phyloP scores from a whole-genome alignment of 2,329 filamentous ascomycete genomes.

The Ploettnerulaceae sp. region DNA sequence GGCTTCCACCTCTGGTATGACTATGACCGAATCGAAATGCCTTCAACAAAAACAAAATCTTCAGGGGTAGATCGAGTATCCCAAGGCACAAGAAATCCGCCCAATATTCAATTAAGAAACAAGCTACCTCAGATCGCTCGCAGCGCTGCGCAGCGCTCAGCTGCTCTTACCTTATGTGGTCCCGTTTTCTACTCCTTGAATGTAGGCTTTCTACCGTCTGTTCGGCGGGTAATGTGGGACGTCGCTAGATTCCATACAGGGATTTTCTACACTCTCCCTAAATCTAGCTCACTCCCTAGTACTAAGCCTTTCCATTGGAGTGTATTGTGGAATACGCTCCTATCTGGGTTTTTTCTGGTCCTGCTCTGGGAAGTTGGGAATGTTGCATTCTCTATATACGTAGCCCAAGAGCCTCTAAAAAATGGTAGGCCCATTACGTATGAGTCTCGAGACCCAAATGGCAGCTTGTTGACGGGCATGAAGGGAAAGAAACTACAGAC shows the following conservation, averaged over 20 bases:
- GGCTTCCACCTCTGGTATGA: conserved; percentile 66
- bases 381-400: conserved; percentile 71
- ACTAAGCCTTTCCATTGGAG: conserved; percentile 53
- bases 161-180: conserved; percentile 40
- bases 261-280: conserved; percentile 70
- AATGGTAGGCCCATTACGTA: conserved; percentile 77
- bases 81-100: conserved; percentile 36
- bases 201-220: conserved; percentile 56
- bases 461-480: conserved; percentile 77
- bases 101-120: conserved; percentile 36
- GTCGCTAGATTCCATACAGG: conserved; percentile 66
- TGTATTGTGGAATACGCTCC: conserved; percentile 51
- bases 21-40: conserved; percentile 54
- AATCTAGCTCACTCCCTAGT: conserved; percentile 58
- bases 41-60: conserved; percentile 36
- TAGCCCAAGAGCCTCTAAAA: conserved; percentile 77
- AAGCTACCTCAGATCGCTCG: conserved; percentile 35
- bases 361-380: conserved; percentile 76
- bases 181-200: conserved; percentile 39
- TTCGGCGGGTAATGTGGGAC: conserved; percentile 63
- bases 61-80: conserved; percentile 34
- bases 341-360: conserved; percentile 62
- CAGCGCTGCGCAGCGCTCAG: conserved; percentile 31
- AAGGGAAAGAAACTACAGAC: conserved; percentile 77
- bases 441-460: conserved; percentile 87